Evolutionary conservation across 2,329 filamentous ascomycete genomes (phyloP), one percentile per base, ranked within the genome.

Genomic region (Fusarium nelsonii): DNA sequence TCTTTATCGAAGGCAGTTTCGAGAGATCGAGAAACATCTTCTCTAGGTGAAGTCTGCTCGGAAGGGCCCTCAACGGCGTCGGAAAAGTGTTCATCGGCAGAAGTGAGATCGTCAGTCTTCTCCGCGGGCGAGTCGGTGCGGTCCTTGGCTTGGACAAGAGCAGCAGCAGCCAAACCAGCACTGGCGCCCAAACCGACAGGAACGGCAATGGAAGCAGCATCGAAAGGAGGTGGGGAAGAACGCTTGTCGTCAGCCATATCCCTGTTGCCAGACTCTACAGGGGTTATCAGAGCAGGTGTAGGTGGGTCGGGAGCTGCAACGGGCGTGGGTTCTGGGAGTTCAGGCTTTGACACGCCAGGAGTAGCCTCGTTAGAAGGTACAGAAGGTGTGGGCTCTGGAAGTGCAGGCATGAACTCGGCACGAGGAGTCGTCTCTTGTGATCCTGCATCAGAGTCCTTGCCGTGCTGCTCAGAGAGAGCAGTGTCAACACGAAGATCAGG

Each of bases 401-500:
- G 67, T 41, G 75, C 73, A 11, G 76, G 78, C 58, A 64, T 75
- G n/a, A 68, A 58, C 18, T 83, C 84, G 6, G 90, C 90, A 64
- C 88, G 92, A 2, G 92, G 91, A 2, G 91, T 94, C 1, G 86
- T 85, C 73, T 92, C 87, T 68, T 89, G 82, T 8, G 90, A 92
- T 44, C 84, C 90, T 10, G 89, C 79, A 30, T 85, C 75, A 50
- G 89, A 86, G 10, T 80, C 73, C 11, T 77, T 73, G 6, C 79
- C 75, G 3, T 74, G 69, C 20, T 77, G 56, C 16, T 78, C 69
- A 12, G 74, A 63, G 26, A 76, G 23, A 23, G 74, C 73, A 14
- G 83, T 85, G 52, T 84, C 78, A 57, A 85, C 79, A 8, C 77
- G 78, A 30, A 85, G 77, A 33, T 66, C 69, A 54, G 69, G 69